Evolutionary conservation across 1,139 yeast species (phyloP), one percentile per base, ranked within the genome.

Genomic region (Blastobotrys illinoisensis): DNA sequence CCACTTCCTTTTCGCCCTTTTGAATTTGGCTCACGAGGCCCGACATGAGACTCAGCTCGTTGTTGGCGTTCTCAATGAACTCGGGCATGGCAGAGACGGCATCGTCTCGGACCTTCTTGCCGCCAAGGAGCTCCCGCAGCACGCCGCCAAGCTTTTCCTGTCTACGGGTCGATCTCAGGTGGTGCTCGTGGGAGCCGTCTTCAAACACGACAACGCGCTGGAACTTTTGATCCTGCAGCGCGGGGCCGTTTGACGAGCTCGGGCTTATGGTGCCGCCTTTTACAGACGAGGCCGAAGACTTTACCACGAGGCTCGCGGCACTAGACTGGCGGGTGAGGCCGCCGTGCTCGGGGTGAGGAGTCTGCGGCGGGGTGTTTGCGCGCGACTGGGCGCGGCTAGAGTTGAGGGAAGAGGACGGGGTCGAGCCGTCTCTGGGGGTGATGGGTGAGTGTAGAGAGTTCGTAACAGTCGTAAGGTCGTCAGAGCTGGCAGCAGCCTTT

Each of bases 21-120:
- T 81, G 79, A 57, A 85, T 81, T 65, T 85, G 90, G 57, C 74
- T 79, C n/a, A 90, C 85, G 56, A 89, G 79, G 0, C 95, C 91
- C 13, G 93, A 85, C 70, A 91, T 83, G 53, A 91, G 76, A 9
- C 95, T 84, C 13, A 96, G 95, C 67, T 77, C 58, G 60, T 67
- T 52, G 52, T 53, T 28, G 54, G 51, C 28, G 28, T 55, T 18
- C 54, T 47, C 47, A 47, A 79, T 68, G 20, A 81, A 72, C 59
- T 85, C 87, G 1, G 95, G 95, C n/a, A 88, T 87, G 0, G 96
- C 96, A 52, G 86, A 80, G 51, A 85, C 83, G 1, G 96, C 96
- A 62, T 83, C 93, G 62, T 84, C 88, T 52, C 96, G 76, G 43
- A 87, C 76, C 67, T 85, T 87, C 64, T 86, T 86, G 47, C 70